Base-by-base conservation (phyloP, 106 monocot species). In the Dendrobium catenatum region DNA sequence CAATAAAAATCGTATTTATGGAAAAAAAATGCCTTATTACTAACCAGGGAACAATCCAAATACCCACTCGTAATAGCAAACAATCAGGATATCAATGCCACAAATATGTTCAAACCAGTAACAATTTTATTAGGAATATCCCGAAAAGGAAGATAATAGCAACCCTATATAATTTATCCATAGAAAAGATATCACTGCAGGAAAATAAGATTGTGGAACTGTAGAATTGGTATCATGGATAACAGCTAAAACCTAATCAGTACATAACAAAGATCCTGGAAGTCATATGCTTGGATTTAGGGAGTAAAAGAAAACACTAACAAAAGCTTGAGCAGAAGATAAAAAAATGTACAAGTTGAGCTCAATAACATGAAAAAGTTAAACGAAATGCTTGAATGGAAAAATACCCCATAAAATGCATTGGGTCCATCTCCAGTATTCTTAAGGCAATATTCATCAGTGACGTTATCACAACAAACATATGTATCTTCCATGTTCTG, bases 351-450 rank as follows among this genome's bases (percentile, higher is more conserved):
- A 66, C 13, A 51, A 13, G 10, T 15, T 51, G 13, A 51, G 51
- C 1, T 13, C 16, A 51, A 43, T 41, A n/a, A 20, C 73, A 73
- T 42, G 73, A 73, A 47, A 0, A 24, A 15, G 26, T 47, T 29
- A 49, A 19, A 48, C 18, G 43, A n/a, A 76, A 49, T 49, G 13
- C 26, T 48, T 48, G 9, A 61, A 42, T 59, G 51, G 47, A 81
- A 72, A 68, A 26, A 80, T 93, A 96, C 96, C 89, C 89, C 93
- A 83, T 96, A 96, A 74, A 93, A 96, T 16, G 93, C 96, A 59
- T 68, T 83, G 29, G 93, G 96, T 22, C 84, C 89, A 40, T 88
- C 88, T 41, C 79, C 86, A 68, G 80, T 48, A 72, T 80, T 84
- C 72, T 85, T 79, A 6, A 89, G 44, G 51, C 84, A 87, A 82